Base-by-base conservation (phyloP, 257 asterid species). In the Verbascum thapsus region DNA sequence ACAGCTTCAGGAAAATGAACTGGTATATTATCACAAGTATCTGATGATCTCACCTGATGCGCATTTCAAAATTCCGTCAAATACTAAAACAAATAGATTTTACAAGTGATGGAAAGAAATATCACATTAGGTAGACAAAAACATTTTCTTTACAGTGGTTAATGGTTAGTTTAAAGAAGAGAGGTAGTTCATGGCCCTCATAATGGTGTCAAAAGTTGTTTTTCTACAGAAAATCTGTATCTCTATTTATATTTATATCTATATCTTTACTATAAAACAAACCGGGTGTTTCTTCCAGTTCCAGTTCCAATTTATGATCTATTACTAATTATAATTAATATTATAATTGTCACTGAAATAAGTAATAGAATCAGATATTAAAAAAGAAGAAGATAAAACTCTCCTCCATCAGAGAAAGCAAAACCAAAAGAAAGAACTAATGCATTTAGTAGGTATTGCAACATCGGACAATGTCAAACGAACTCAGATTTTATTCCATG, bases 1-100 rank as follows among this genome's bases (percentile, higher is more conserved):
- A 83, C 61, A 52, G 77, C 80, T 74, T 86, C 96, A 8, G 96
- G 97, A 80, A 66, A 92, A 26, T 75, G 80, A 73, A 88, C 76
- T 5, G 87, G 78, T 20, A 85, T 66, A 55, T 73, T 64, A 73
- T 66, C 81, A 63, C 19, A 18, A 37, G 79, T 32, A 62, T 70
- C 77, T 7, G 84, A 78, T 56, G 86, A 63, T 73, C 69, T 85
- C 61, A 81, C 96, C 91, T 85, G 84, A 70, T 41, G 76, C 53
- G 60, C 48, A 53, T 38, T 62, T 42, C 45, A 44, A 55, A 41
- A 53, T n/a, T 10, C 37, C 67, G 57, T 40, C 10, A 71, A 63
- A 68, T 8, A 61, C 17, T 13, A 54, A 45, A 52, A 44, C 17
- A 15, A 52, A 20, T 41, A n/a, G 50, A 62, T 63, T 61, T 32